Conservation (phyloP, 768 basidiomycete species). For the Nevesoporus exiguus region DNA sequence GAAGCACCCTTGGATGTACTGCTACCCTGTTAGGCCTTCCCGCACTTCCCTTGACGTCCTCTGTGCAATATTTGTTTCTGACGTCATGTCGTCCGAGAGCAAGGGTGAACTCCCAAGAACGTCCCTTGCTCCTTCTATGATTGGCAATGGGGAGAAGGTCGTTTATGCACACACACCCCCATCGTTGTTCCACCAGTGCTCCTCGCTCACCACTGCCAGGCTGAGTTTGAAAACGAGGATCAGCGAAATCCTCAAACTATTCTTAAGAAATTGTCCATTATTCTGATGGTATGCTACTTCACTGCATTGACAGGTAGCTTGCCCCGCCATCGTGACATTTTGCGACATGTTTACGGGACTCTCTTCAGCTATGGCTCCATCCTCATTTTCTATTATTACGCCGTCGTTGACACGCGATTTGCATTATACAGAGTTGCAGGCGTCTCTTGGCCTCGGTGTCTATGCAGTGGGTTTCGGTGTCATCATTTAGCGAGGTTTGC, state of each 20-base stretch:
- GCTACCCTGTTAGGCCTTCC: background rate
- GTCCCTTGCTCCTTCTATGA: background rate
- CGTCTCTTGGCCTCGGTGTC: slow-evolving; percentile 46
- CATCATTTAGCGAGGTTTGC: slow-evolving; percentile 58
- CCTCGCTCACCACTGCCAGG: slow-evolving; percentile 24
- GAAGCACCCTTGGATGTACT: background rate
- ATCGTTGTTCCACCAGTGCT: background rate
- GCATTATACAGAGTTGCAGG: slow-evolving; percentile 42
- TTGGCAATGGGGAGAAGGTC: slow-evolving; percentile 2
- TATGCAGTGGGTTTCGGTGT: slow-evolving; percentile 59
- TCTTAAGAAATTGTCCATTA: slow-evolving; percentile 42
- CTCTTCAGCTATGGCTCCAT: slow-evolving; percentile 43
- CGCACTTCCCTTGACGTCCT: background rate
- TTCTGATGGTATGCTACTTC: slow-evolving; percentile 29
- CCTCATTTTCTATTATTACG: slow-evolving; percentile 53
- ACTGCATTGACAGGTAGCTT: slow-evolving; percentile 20
- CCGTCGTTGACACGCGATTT: slow-evolving; percentile 48
- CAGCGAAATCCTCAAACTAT: slow-evolving; percentile 39
- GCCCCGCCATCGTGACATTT: background rate
- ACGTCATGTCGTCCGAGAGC: slow-evolving; percentile 11
- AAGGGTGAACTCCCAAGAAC: background rate
- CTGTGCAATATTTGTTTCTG: background rate
- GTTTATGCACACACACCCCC: slow-evolving; percentile 8
- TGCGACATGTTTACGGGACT: background rate
- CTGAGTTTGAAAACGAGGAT: slow-evolving; percentile 40